Base-by-base conservation (phyloP, 768 basidiomycete species). In the Amanita pseudoporphyria region DNA sequence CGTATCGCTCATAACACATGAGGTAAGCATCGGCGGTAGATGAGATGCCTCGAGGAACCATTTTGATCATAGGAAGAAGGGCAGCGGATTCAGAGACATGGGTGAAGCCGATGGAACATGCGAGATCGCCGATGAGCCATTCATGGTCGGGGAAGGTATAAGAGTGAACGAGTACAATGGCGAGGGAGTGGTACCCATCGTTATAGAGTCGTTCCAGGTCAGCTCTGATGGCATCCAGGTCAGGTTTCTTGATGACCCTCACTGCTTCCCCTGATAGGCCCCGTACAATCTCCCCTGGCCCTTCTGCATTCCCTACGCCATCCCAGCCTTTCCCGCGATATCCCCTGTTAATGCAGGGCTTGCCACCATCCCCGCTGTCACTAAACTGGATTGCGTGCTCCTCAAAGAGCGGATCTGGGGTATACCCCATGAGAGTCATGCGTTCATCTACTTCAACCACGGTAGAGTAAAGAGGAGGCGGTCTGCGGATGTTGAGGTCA, bases 1-100 rank as follows among this genome's bases (percentile, higher is more conserved):
- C n/a, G n/a, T n/a, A n/a, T n/a, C n/a, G n/a, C n/a, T n/a, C n/a
- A n/a, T n/a, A n/a, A n/a, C n/a, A n/a, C n/a, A n/a, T n/a, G n/a
- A 97, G 80, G 64, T 97, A 97, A 1, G 94, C 94, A 57, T 97
- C 94, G 1, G 91, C 94, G 0, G 92, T 94, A 0, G 89, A 87
- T 0, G 91, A 95, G 9, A 87, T 81, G 2, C 91, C 94, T 0
- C 94, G 84, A 1, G 92, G 87, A 9, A 96, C 89, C 76, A 94
- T 87, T 67, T 92, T 92, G 72, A 95, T 94, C 87, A 91, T 91
- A 2, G 91, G 87, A 22, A 90, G 75, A n/a, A 94, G 72, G 53
- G 83, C 79, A 2, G 88, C 84, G 0, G 92, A 94, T 57, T 89
- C 80, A 1, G 91, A 94, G 57, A 97, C 79, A 40, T 96, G 91